Evolutionary conservation across 495 filamentous ascomycete species (phyloP), one percentile per base, ranked within the genome.

Genomic region (Trichoderma gamsii): DNA sequence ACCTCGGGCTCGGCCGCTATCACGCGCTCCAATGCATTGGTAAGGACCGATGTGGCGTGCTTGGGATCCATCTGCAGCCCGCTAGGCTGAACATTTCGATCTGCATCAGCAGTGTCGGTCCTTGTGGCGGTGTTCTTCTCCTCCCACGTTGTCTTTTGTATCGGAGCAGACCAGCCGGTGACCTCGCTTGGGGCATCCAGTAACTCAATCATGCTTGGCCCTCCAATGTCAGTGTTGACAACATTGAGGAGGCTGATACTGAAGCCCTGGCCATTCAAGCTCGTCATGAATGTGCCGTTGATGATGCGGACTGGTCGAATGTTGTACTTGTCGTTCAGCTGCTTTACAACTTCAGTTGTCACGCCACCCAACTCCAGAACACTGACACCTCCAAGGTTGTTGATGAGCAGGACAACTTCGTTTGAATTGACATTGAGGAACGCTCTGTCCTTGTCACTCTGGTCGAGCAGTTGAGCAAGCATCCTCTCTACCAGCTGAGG

Each of bases 381-480:
- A 77, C 91, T 96, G 4, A 97, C 88, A 27, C 92, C 91, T n/a
- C 95, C 95, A 16, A 98, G 83, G 74, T 99, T 99, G 77, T 98
- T 98, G 73, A 99, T 84, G 71, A 97, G 77, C 56, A 98, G 76
- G 7, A 97, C 90, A 6, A 86, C 81, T 70, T 87, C 83, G 66
- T 85, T 85, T 6, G 81, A 82, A 67, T 87, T 85, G 71, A 90
- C 85, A 18, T 85, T 85, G 49, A 97, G 73, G 72, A 92, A 99
- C 25, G 85, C 88, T 46, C 94, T 85, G 76, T 99, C 94, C 68
- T 86, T 80, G 74, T 98, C 95, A 56, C 81, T 84, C 70, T 79
- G 80, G 73, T 96, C 90, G 66, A 99, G 82, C 70, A 98, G 79
- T 74, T 97, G 91, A 66, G 77, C 78, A 35, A 99, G 82, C 91